phyloP scores from a whole-genome alignment of 306 rosid genomes.

The Quercus dentata region DNA sequence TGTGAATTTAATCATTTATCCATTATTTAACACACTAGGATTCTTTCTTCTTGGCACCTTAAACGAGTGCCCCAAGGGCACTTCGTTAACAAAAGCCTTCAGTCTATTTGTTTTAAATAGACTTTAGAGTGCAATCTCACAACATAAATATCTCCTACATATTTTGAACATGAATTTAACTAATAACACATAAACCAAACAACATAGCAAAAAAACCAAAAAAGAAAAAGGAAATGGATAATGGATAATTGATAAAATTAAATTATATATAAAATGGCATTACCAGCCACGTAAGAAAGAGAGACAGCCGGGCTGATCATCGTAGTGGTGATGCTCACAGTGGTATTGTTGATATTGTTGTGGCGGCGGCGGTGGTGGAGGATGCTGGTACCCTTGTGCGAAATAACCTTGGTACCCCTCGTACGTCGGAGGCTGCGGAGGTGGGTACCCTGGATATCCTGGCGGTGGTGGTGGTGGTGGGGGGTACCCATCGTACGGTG shows the following conservation, averaged over 20 bases:
- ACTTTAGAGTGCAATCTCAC: too few relatives aligned
- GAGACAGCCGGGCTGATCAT: slow-evolving; percentile 28
- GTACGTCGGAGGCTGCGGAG: slow-evolving; percentile 47
- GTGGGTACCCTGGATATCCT: slow-evolving; percentile 39
- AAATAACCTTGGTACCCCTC: slow-evolving; percentile 82
- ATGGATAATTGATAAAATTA: too few relatives aligned
- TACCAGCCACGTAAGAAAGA: slow-evolving; percentile 78
- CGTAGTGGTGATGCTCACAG: slow-evolving; percentile 42
- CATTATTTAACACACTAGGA: too few relatives aligned
- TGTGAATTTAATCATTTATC: too few relatives aligned
- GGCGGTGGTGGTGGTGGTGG: slow-evolving; percentile 38
- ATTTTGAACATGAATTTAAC: too few relatives aligned
- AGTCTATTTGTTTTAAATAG: too few relatives aligned
- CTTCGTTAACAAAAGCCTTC: too few relatives aligned
- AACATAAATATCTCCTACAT: too few relatives aligned
- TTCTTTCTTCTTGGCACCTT: too few relatives aligned
- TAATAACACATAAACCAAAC: too few relatives aligned
- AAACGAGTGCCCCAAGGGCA: too few relatives aligned
- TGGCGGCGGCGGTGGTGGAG: slow-evolving; percentile 49
- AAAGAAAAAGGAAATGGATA: too few relatives aligned
- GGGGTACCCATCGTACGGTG: slow-evolving; percentile 37
- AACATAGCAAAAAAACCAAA: background rate
- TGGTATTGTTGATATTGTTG: slow-evolving; percentile 38
- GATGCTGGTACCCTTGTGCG: slow-evolving; percentile 52
- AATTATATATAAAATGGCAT: background rate